Conservation (phyloP, 192 early-diverging fungal species). For the Cetraspora pellucida region DNA sequence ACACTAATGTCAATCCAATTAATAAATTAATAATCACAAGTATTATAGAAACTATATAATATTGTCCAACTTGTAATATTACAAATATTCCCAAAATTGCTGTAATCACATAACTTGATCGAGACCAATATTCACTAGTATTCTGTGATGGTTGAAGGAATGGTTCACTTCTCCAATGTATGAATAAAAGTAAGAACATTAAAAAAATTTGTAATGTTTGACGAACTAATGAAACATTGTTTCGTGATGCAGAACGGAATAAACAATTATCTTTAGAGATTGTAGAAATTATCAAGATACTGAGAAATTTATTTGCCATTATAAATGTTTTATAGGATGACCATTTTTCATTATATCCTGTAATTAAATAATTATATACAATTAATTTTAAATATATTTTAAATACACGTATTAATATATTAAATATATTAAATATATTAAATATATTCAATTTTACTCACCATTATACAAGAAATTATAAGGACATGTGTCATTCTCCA, state of each 20-base stretch:
- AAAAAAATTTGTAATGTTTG: constrained; percentile 52
- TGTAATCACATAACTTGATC: constrained; percentile 47
- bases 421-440: neutral
- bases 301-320: constrained; percentile 60
- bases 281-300: constrained; percentile 47
- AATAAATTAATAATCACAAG: constrained; percentile 43
- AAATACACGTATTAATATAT: neutral
- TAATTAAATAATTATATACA: neutral
- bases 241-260: constrained; percentile 46
- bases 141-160: constrained; percentile 63
- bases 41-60: constrained; percentile 49
- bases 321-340: constrained; percentile 58
- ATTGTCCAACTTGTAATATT: constrained; percentile 48
- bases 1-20: constrained; percentile 46
- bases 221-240: constrained; percentile 53
- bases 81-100: constrained; percentile 59
- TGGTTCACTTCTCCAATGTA: constrained; percentile 59
- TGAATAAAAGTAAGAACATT: constrained; percentile 51
- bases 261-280: constrained; percentile 69
- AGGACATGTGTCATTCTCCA: constrained; percentile 58
- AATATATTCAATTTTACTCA: constrained; percentile 30
- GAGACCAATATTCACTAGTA: constrained; percentile 49
- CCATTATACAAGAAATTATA: constrained; percentile 64
- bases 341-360: constrained; percentile 46
- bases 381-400: neutral